Conservation (phyloP, 345 rosid species). For the Aurinia saxatilis region DNA sequence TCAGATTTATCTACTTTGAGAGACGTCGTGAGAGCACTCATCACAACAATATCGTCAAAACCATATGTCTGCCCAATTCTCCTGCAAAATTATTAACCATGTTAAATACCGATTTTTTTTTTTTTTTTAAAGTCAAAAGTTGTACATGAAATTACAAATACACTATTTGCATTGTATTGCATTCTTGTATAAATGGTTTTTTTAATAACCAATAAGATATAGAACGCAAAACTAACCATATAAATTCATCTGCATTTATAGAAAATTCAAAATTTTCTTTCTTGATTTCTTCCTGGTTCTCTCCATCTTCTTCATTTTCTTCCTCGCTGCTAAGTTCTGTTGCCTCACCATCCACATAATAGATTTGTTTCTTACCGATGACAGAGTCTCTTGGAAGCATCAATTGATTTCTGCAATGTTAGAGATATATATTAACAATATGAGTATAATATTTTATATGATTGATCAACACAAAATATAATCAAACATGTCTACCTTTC, state of each 20-base stretch:
- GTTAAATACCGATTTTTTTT: too few species aligned
- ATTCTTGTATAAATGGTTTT: background rate
- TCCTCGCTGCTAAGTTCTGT: background rate
- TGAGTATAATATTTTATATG: background rate
- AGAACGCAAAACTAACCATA: conserved; percentile 17
- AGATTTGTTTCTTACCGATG: conserved; percentile 7
- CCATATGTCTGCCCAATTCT: conserved; percentile 51
- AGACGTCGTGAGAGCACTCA: conserved; percentile 44
- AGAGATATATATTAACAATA: too few species aligned
- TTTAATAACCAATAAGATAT: background rate
- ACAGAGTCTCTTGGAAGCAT: conserved; percentile 14
- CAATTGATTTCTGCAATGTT: conserved; percentile 1
- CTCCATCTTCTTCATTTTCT: too few species aligned
- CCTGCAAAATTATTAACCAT: conserved; percentile 35
- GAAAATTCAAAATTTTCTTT: background rate
- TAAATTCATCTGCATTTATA: too few species aligned
- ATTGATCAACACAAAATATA: too few species aligned
- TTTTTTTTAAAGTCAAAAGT: too few species aligned
- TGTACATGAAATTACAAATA: too few species aligned
- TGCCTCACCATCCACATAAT: conserved; percentile 1
- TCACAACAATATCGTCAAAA: conserved; percentile 40
- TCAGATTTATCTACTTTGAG: conserved; percentile 44
- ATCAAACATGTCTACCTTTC: conserved; percentile 13
- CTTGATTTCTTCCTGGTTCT: too few species aligned
- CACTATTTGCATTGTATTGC: background rate